phyloP scores from a whole-genome alignment of 73 alveolate genomes.

The Symbiodinium pilosum region DNA sequence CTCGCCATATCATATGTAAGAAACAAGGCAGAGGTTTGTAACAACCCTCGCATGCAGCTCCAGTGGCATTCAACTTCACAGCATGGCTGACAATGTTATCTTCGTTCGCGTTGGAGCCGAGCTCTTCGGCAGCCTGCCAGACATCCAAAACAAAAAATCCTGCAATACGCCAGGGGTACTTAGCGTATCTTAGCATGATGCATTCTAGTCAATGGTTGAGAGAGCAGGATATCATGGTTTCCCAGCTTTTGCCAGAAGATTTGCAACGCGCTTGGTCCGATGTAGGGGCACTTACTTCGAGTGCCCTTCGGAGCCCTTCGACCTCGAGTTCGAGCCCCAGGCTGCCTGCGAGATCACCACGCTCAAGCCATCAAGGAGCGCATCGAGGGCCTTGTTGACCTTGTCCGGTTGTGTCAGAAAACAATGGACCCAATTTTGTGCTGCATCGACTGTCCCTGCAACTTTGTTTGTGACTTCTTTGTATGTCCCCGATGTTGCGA shows the following conservation, averaged over 20 bases:
- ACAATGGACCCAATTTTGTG: not conserved
- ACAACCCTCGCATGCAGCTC: too few species aligned
- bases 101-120: not conserved
- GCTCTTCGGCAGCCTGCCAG: not conserved
- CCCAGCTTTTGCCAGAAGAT: too few species aligned
- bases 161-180: too few species aligned
- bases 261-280: too few species aligned
- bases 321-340: not conserved
- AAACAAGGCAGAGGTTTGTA: too few species aligned
- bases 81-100: not conserved
- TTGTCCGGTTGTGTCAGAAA: not conserved
- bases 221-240: too few species aligned
- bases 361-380: constrained; percentile 45
- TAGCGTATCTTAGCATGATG: too few species aligned
- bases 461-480: not conserved
- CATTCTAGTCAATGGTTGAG: too few species aligned
- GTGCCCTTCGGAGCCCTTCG: not conserved
- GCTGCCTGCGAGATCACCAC: constrained; percentile 32
- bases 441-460: not conserved
- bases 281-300: not conserved
- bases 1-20: too few species aligned
- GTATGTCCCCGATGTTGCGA: not conserved
- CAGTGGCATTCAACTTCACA: not conserved
- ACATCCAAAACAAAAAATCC: too few species aligned
- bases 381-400: constrained; percentile 58